Percentiles rank a stretch among this genome's conserved stretches.
These are phyloP conservation scores for Scedosporium aurantiacum DNA, from an alignment of 2,329 filamentous ascomycete species.

Conservation along the genomic window DNA sequence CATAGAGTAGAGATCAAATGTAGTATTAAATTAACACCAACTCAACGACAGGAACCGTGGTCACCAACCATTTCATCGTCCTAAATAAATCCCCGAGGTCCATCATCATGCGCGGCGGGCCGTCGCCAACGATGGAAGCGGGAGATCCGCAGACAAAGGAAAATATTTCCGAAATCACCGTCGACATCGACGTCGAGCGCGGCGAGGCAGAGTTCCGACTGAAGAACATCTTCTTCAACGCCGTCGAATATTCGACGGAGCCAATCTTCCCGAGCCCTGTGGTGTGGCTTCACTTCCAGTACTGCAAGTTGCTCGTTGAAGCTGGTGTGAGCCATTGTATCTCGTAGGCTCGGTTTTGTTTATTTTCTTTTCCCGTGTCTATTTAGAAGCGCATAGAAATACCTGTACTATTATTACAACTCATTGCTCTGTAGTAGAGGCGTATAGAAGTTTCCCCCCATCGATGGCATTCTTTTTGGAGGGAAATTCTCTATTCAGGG, in stretches of 20 bases:
- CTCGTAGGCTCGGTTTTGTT: neutral
- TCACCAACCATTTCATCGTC: conserved; percentile 12
- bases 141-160: neutral
- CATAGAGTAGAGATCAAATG: neutral
- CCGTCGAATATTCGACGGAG: neutral
- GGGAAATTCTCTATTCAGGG: too few relatives aligned
- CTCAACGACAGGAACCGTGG: neutral
- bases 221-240: neutral
- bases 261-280: neutral
- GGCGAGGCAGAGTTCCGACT: neutral
- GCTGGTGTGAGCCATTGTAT: neutral
- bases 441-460: too few relatives aligned
- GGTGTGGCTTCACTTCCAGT: conserved; percentile 7
- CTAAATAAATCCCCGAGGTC: conserved; percentile 4
- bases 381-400: too few relatives aligned
- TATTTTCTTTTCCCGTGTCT: too few relatives aligned
- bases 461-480: too few relatives aligned
- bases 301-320: conserved; percentile 1
- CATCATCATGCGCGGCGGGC: conserved; percentile 8
- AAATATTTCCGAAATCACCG: neutral
- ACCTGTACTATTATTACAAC: too few relatives aligned
- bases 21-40: neutral
- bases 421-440: too few relatives aligned
- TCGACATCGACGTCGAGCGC: neutral
- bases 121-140: conserved; percentile 2